Evolutionary conservation across 1,139 yeast genomes (phyloP), one percentile per base, ranked within the genome.

Genomic region (Saccharomycopsis hybrid): DNA sequence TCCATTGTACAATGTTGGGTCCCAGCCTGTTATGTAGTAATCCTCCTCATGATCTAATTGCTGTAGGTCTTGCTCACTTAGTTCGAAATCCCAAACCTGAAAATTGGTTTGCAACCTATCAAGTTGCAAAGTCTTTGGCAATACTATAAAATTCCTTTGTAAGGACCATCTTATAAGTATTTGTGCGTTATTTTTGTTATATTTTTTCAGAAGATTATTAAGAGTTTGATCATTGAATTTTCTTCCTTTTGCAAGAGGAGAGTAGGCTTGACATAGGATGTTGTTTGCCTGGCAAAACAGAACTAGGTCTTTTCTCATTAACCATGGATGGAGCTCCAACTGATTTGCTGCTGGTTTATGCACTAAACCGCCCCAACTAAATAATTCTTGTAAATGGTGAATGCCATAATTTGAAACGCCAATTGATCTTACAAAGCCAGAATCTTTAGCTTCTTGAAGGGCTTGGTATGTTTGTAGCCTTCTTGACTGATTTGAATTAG

Each of bases 301-400:
- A 3, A 80, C 79, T 49, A 84, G 65, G 37, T 82, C 82, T 41
- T 70, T 69, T 57, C 88, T 71, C 85, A 80, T 82, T 51, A 82
- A 70, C 88, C 89, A 84, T 0, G 90, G 92, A 56, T 85, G 80
- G 24, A 84, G 74, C 63, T 84, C 90, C 54, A 84, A 74, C 62
- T 81, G 85, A 60, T 82, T 78, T 5, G 78, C 76, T 32, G 85
- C 82, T 0, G 90, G 92, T 52, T 69, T 70, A 53, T 73, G 61
- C 56, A 67, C 74, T 50, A 59, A 52, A 1, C 58, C 72, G 2
- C 62, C 63, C 61, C 70, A 67, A 0, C 63, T 56, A 36, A 65
- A 59, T 40, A 72, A 55, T 55, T 72, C 73, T 46, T 70, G 61
- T 9, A 72, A 47, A 55, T 72, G 76, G 35, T 59, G 62, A 33